These are phyloP conservation scores for Penicillium arizonense DNA, from an alignment of 495 filamentous ascomycete genomes.

Conservation along the genomic window DNA sequence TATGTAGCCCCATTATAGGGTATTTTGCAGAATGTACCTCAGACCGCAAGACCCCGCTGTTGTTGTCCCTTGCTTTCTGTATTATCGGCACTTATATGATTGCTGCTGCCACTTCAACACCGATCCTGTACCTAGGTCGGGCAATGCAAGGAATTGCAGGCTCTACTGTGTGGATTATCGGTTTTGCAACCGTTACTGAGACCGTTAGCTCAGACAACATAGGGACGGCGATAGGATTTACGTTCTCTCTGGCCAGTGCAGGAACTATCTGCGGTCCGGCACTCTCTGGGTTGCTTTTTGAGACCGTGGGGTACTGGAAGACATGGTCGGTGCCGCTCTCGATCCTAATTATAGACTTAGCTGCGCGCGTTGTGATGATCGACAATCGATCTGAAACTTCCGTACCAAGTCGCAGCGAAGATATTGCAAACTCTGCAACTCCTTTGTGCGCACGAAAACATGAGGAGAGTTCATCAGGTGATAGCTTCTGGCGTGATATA, in stretches of 20 bases:
- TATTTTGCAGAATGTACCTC: conserved; percentile 7
- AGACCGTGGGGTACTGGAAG: conserved; percentile 5
- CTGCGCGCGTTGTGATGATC: conserved; percentile 8
- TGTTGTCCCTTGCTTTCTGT: background rate
- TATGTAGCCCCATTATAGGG: conserved; percentile 6
- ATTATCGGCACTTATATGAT: background rate
- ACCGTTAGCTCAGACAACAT: background rate
- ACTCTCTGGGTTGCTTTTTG: background rate
- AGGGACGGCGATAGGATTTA: conserved; percentile 5
- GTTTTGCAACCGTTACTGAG: conserved; percentile 10
- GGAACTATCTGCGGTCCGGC: background rate
- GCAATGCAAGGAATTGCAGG: conserved; percentile 12
- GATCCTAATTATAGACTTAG: conserved; percentile 5
- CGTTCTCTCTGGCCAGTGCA: conserved; percentile 1
- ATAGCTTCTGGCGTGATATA: background rate
- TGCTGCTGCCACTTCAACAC: background rate
- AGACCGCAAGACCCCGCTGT: background rate
- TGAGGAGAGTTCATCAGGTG: background rate
- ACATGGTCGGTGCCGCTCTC: conserved; percentile 6
- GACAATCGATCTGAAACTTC: background rate
- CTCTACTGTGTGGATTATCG: conserved; percentile 16
- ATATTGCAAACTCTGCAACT: background rate
- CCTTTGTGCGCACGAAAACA: background rate
- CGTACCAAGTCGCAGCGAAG: too few relatives aligned
- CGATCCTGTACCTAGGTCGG: conserved; percentile 8